Conservation (phyloP, 306 rosid genomes). For the Cercis canadensis region DNA sequence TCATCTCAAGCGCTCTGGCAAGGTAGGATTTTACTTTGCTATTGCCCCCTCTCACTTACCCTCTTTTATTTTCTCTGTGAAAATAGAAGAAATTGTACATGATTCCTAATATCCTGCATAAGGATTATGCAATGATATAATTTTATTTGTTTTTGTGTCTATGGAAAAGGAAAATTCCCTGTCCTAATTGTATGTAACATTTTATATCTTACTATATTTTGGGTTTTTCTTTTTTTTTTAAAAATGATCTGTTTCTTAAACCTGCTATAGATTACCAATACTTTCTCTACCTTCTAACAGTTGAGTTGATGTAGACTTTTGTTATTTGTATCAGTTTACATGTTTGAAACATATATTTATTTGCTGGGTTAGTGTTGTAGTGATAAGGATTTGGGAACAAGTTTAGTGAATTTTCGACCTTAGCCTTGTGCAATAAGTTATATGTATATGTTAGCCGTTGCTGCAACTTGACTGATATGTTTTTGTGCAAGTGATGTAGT, state of each 20-base stretch:
- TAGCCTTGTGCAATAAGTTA: neutral
- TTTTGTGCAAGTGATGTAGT: neutral
- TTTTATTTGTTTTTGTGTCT: too few relatives aligned
- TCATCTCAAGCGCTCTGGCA: constrained; percentile 72
- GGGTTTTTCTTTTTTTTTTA: neutral
- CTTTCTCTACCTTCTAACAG: neutral
- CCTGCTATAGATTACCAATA: neutral
- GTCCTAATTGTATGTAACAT: too few relatives aligned
- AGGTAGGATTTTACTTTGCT: constrained; percentile 36
- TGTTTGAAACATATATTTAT: neutral
- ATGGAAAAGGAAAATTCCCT: too few relatives aligned
- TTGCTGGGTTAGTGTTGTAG: neutral
- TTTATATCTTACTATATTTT: neutral
- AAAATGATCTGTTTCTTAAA: neutral
- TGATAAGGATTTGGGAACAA: neutral
- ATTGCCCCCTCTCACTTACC: neutral
- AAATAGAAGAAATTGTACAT: neutral
- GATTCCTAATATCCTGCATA: too few relatives aligned
- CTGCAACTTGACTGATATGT: neutral
- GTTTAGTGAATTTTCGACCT: neutral
- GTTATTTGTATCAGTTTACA: neutral
- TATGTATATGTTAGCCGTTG: neutral
- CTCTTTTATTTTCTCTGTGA: neutral
- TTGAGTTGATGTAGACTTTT: neutral
- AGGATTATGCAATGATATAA: too few relatives aligned